Base-by-base conservation (phyloP, 1,139 yeast species). In the Dujonia santamariae region DNA sequence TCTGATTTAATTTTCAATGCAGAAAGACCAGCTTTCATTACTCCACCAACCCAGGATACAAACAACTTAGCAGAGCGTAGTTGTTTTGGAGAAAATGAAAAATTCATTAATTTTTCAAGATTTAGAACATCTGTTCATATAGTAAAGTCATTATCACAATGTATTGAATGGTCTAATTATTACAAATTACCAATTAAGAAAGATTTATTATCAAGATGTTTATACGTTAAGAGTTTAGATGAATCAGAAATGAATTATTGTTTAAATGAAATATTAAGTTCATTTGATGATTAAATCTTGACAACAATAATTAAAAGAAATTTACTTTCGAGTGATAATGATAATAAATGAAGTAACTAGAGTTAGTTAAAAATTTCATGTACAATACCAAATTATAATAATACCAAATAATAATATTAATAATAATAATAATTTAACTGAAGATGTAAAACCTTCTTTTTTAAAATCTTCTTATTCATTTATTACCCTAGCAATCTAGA, bases 1-100 rank as follows among this genome's bases (percentile, higher is more conserved):
- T 81, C 90, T 2, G 97, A 92, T 55, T 68, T 90, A 49, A 79
- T 86, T 1, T 77, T 82, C 53, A 87, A 87, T 54, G 79, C 88
- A 4, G 94, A 86, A 50, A 70, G 88, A 44, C 76, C 78, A 3
- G 67, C 70, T 13, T 63, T 67, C 34, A 55, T 68, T 30, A 15
- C 32, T 4, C 36, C 36, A 7, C 28, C 25, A 14, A 38, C 48
- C 3, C 36, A 34, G 3, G 45, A 52, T 4, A 27, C n/a, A 9
- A 13, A 27, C 14, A 29, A 25, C 9, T 15, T 30, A 4, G 18
- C 19, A 6, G 30, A 21, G 5, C 6, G 19, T 17, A 27, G 30
- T 18, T 30, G 23, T 8, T 29, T 30, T 38, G 45, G 42, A 36
- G 53, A 61, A 26, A 59, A 56, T 9, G 72, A 68, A 13, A 67